Base-by-base conservation (phyloP, 2,329 filamentous ascomycete genomes). In the Cladophialophora chaetospira region DNA sequence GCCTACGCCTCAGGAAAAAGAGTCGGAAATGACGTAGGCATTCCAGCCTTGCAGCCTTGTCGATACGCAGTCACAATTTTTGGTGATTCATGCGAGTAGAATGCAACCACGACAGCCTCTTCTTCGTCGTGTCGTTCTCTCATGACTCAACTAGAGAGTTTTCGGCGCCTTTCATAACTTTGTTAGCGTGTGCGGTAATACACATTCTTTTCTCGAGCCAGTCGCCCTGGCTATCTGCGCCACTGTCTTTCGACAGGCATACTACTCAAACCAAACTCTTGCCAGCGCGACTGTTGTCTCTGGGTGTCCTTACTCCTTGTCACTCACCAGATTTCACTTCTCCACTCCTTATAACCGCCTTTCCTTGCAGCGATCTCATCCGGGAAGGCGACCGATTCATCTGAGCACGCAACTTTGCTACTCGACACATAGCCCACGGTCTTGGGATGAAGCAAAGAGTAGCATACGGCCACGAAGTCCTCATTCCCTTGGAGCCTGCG, bases 161-260 rank as follows among this genome's bases (percentile, higher is more conserved):
- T n/a, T n/a, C n/a, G n/a, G n/a, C n/a, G n/a, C n/a, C n/a, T n/a
- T n/a, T n/a, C n/a, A n/a, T n/a, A n/a, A n/a, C n/a, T n/a, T n/a
- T n/a, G n/a, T n/a, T n/a, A n/a, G n/a, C n/a, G n/a, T 23, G 38
- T 49, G 46, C 29, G 6, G 38, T 42, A 19, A 36, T 25, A 48
- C 28, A 38, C 48, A 15, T 29, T 60, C 31, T 19, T 47, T n/a
- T 46, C 33, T 49, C 28, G 38, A 33, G 3, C 23, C 29, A 33
- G 25, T 54, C 58, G 58, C 50, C 53, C 25, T 60, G 58, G 58
- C 58, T 60, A 23, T 50, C 50, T 42, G 21, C 19, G 15, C 35
- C 23, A 17, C 36, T 38, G 49, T 54, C 50, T 52, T 25, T 42
- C 53, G 40, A 19, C 50, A 57, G 58, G 40, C 48, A 51, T 31